phyloP scores from a whole-genome alignment of 1,284 basidiomycete species.

The Cerrena zonata region DNA sequence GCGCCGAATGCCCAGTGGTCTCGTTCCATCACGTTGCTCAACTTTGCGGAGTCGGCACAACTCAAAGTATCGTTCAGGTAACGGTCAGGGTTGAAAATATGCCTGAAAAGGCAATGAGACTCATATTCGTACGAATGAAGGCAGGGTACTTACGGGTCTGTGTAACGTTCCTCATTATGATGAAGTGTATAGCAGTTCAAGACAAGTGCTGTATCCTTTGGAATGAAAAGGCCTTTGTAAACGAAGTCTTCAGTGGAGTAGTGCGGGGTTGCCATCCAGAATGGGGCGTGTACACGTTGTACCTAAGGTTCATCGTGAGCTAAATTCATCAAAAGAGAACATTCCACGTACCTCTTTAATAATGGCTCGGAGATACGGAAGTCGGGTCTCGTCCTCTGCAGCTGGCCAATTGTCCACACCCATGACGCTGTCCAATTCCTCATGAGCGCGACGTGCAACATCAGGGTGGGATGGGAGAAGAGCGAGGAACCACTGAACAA shows the following conservation, averaged over 20 bases:
- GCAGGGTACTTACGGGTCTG: slow-evolving; percentile 2
- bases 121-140: neutral
- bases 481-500: slow-evolving; percentile 29
- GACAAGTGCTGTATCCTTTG: slow-evolving; percentile 5
- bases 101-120: neutral
- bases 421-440: slow-evolving; percentile 26
- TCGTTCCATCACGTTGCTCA: slow-evolving; percentile 5
- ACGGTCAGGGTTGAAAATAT: slow-evolving; percentile 11
- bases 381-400: slow-evolving; percentile 21
- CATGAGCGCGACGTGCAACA: slow-evolving; percentile 22
- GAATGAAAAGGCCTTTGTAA: slow-evolving; percentile 7
- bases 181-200: slow-evolving; percentile 6
- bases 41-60: slow-evolving; percentile 5
- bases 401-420: slow-evolving; percentile 25
- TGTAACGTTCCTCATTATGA: slow-evolving; percentile 6
- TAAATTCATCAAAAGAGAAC: neutral
- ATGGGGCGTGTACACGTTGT: slow-evolving; percentile 6
- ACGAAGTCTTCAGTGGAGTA: slow-evolving; percentile 7
- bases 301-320: neutral
- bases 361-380: slow-evolving; percentile 28
- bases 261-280: slow-evolving; percentile 8
- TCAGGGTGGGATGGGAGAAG: slow-evolving; percentile 29
- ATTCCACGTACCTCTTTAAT: slow-evolving; percentile 19
- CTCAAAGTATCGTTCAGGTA: slow-evolving; percentile 3
- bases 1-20: slow-evolving; percentile 8